These are phyloP conservation scores for Camellia sinensis DNA, from an alignment of 148 eudicot species.

Conservation along the genomic window DNA sequence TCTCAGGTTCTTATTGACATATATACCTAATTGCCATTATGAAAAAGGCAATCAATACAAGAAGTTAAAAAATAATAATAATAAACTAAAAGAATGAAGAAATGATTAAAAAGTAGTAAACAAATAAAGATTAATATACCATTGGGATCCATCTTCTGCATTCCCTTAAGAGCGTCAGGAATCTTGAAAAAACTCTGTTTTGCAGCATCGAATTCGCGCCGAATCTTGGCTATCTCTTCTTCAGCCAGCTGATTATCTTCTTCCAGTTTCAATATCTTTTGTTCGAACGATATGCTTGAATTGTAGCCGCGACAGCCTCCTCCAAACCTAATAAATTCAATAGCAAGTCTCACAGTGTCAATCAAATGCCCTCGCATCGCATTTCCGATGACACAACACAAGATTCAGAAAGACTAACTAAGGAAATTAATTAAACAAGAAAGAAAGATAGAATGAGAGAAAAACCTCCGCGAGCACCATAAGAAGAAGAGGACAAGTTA, in stretches of 20 bases:
- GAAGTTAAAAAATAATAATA: not conserved
- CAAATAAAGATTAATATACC: slow-evolving; percentile 35
- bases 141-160: slow-evolving; percentile 82
- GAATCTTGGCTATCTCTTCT: slow-evolving; percentile 58
- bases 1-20: slow-evolving; percentile 88
- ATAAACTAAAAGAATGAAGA: too few species aligned
- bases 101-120: not conserved
- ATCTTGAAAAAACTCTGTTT: slow-evolving; percentile 57
- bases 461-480: slow-evolving; percentile 17
- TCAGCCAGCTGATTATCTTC: slow-evolving; percentile 26
- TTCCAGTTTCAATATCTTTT: slow-evolving; percentile 40
- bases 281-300: slow-evolving; percentile 24
- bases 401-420: not conserved
- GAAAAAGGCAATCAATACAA: slow-evolving; percentile 4
- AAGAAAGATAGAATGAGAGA: not conserved
- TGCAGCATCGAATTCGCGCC: slow-evolving; percentile 54
- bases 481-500: slow-evolving; percentile 7
- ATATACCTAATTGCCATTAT: slow-evolving; percentile 57
- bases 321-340: slow-evolving; percentile 25
- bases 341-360: not conserved
- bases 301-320: slow-evolving; percentile 36
- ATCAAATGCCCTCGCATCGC: not conserved
- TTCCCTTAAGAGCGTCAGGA: slow-evolving; percentile 68
- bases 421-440: not conserved
- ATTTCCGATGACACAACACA: not conserved